Base-by-base conservation (phyloP, 2,329 filamentous ascomycete species). In the Mycogone perniciosa region DNA sequence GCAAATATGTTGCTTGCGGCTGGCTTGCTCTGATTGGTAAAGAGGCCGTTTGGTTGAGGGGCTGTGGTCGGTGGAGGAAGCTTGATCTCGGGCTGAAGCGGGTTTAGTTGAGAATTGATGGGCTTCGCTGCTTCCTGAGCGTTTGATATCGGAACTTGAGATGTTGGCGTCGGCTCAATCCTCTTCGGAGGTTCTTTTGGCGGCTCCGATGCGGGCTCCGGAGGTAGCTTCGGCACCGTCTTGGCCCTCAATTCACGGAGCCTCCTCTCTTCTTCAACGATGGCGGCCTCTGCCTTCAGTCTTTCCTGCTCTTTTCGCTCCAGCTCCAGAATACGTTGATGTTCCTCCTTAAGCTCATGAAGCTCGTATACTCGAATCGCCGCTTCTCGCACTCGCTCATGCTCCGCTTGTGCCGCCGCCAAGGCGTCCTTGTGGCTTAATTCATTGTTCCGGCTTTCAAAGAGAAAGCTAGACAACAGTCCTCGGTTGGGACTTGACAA, bases 381-480 rank as follows among this genome's bases (percentile, higher is more conserved):
- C 31, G 68, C 67, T 48, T 75, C 68, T 30, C 77, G 76, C 8
- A 92, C 77, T 30, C 79, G 76, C 35, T 86, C 79, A 64, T 90
- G 87, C 60, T 85, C 79, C 10, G 75, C 74, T 44, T 81, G 80
- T 4, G 85, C 85, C 43, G 79, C 77, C 42, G 79, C 79, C 11
- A 92, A 76, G 10, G 85, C 85, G 58, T 82, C 78, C 52, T 77
- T 76, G 62, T 89, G 85, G 50, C 73, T 75, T 45, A 78, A 71
- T 61, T 84, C 82, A 33, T 77, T 79, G 56, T 87, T 82, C 34
- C 79, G 76, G 31, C 80, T 75, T 46, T 82, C 78, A 38, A 73
- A 72, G 52, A 89, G 83, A 30, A 88, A 77, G 27, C 73, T 76
- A 26, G 81, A 76, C 39, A 81, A 73, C 53, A 80, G 79, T 7